Evolutionary conservation across 768 basidiomycete species (phyloP).

Genomic region (Terana coerulea): DNA sequence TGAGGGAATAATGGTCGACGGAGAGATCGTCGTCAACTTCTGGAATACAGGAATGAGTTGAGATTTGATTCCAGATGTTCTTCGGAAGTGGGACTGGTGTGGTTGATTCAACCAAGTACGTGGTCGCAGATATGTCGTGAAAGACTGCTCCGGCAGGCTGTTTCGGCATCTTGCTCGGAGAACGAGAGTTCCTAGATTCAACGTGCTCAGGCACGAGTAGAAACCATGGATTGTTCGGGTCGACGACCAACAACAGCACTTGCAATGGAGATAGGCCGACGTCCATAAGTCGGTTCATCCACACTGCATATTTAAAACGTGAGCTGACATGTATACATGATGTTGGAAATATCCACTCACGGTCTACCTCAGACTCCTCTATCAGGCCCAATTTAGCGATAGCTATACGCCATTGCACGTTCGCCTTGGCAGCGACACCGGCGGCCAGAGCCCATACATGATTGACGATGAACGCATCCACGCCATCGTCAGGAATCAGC

Average conservation of each 20-base stretch:
- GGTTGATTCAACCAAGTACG: not conserved
- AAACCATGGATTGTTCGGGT: constrained; percentile 57
- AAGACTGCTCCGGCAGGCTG: constrained; percentile 29
- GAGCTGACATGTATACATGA: not conserved
- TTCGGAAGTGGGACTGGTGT: constrained; percentile 36
- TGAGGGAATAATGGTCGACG: constrained; percentile 37
- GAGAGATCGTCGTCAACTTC: constrained; percentile 28
- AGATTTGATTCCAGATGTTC: constrained; percentile 37
- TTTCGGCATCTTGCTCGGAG: constrained; percentile 29
- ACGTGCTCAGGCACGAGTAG: constrained; percentile 37
- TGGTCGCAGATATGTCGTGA: constrained; percentile 42
- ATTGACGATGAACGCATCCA: constrained; percentile 46
- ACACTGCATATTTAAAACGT: too few species aligned
- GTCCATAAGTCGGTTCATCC: too few species aligned
- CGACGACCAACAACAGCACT: constrained; percentile 57
- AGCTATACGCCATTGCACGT: constrained; percentile 78
- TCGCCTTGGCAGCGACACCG: constrained; percentile 57
- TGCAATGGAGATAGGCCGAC: constrained; percentile 47
- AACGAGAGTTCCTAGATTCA: constrained; percentile 18
- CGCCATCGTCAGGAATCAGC: constrained; percentile 43
- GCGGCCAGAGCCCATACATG: constrained; percentile 71
- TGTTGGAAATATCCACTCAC: constrained; percentile 43
- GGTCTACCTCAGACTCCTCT: constrained; percentile 54
- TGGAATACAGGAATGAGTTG: constrained; percentile 21
- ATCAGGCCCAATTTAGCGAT: constrained; percentile 67